A percentile compares a stretch with the other conserved stretches of the same genome.
phyloP scores from a whole-genome alignment of 495 filamentous ascomycete species.

The Trichocladium uniseriatum region DNA sequence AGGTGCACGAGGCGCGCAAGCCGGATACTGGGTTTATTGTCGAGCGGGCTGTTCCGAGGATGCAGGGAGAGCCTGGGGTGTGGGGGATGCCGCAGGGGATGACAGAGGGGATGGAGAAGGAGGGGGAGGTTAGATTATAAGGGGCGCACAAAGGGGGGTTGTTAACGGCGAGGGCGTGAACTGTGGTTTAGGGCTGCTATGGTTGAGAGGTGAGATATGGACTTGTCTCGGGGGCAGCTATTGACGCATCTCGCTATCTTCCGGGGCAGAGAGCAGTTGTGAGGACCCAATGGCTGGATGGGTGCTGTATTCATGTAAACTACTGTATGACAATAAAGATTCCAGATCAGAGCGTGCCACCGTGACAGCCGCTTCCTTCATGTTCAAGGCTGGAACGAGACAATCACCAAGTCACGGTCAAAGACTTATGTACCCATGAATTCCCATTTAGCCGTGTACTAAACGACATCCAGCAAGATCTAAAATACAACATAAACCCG shows the following conservation, averaged over 20 bases:
- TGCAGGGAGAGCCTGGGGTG: not conserved
- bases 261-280: not conserved
- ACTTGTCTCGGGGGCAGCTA: too few species aligned
- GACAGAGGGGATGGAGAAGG: not conserved
- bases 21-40: conserved; percentile 81
- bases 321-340: conserved; percentile 4
- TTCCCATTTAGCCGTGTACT: not conserved
- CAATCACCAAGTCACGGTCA: too few species aligned
- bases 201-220: not conserved
- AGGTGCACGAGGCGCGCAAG: conserved; percentile 64
- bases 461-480: too few species aligned
- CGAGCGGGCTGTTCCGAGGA: conserved; percentile 44
- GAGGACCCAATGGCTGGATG: not conserved
- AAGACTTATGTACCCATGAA: too few species aligned
- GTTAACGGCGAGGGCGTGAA: not conserved
- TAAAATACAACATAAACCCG: too few species aligned
- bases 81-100: not conserved
- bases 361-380: not conserved
- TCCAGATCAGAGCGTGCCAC: not conserved
- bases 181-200: not conserved
- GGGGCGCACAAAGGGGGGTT: not conserved
- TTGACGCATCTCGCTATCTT: too few species aligned
- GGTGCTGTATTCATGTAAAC: not conserved
- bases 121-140: conserved; percentile 12
- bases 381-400: too few species aligned